A percentile compares a stretch with the other conserved stretches of the same genome.
phyloP scores from a whole-genome alignment of 306 rosid species.

The Delonix regia region DNA sequence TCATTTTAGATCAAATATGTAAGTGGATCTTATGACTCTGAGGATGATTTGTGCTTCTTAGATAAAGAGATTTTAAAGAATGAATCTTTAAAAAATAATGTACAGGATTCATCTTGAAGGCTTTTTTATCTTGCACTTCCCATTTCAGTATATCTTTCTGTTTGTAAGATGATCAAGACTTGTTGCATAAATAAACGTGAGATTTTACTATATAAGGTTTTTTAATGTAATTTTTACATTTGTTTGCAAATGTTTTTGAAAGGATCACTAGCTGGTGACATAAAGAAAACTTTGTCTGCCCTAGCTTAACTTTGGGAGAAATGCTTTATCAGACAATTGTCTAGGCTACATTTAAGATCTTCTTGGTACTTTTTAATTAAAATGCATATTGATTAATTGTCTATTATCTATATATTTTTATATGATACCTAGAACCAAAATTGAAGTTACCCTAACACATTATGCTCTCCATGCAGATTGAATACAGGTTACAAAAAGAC shows the following conservation, averaged over 20 bases:
- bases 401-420: not conserved
- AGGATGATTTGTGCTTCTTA: not conserved
- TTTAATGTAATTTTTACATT: not conserved
- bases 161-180: slow-evolving; percentile 79
- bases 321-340: too few species aligned
- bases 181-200: too few species aligned
- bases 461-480: too few species aligned
- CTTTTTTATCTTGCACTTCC: slow-evolving; percentile 93
- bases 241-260: not conserved
- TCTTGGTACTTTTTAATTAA: not conserved
- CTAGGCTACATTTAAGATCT: too few species aligned
- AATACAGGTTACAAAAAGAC: too few species aligned
- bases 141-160: slow-evolving; percentile 87
- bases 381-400: slow-evolving; percentile 1
- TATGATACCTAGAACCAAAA: not conserved
- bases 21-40: too few species aligned
- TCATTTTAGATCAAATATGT: too few species aligned
- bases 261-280: too few species aligned
- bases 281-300: too few species aligned
- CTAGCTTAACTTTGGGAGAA: too few species aligned
- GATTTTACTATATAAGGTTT: slow-evolving; percentile 33
- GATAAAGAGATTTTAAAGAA: slow-evolving; percentile 71
- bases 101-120: slow-evolving; percentile 70
- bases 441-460: not conserved
- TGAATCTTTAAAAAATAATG: slow-evolving; percentile 52